These are phyloP conservation scores for Paragyromitra xinjiangensis DNA, from an alignment of 495 filamentous ascomycete species.

Conservation along the genomic window DNA sequence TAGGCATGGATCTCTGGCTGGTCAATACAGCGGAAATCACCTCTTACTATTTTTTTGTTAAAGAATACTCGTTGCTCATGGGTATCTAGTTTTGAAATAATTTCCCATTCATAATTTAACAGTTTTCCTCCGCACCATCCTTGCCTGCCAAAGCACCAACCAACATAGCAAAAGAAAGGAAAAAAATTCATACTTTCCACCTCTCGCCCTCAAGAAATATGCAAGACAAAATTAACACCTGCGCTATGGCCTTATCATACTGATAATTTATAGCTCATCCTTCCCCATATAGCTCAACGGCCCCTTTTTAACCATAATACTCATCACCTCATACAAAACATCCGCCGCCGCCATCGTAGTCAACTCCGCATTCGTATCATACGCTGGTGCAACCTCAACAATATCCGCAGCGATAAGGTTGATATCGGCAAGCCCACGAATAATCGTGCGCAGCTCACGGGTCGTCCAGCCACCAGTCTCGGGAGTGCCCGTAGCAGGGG, in stretches of 20 bases:
- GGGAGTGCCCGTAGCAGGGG: slow-evolving; percentile 84
- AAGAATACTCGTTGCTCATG: too few relatives aligned
- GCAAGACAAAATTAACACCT: not conserved
- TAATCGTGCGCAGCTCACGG: slow-evolving; percentile 76
- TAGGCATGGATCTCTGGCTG: too few relatives aligned
- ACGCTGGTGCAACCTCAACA: slow-evolving; percentile 77
- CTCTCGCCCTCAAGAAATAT: not conserved
- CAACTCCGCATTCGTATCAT: slow-evolving; percentile 74
- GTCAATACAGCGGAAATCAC: too few relatives aligned
- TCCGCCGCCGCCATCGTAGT: slow-evolving; percentile 75
- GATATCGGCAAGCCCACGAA: slow-evolving; percentile 76
- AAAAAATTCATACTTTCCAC: not conserved
- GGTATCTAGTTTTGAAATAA: too few relatives aligned
- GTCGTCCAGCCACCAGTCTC: slow-evolving; percentile 90
- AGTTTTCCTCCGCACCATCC: too few relatives aligned
- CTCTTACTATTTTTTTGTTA: too few relatives aligned
- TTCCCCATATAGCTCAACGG: slow-evolving; percentile 41
- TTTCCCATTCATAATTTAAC: too few relatives aligned
- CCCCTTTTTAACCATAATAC: slow-evolving; percentile 69
- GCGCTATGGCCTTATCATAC: not conserved
- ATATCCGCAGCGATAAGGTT: slow-evolving; percentile 82
- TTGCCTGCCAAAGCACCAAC: too few relatives aligned
- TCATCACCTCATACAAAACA: slow-evolving; percentile 72
- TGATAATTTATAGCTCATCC: slow-evolving; percentile 20
- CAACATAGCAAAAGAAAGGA: too few relatives aligned